Base-by-base conservation (phyloP, 2,329 filamentous ascomycete species). In the Colletotrichum spinosum region DNA sequence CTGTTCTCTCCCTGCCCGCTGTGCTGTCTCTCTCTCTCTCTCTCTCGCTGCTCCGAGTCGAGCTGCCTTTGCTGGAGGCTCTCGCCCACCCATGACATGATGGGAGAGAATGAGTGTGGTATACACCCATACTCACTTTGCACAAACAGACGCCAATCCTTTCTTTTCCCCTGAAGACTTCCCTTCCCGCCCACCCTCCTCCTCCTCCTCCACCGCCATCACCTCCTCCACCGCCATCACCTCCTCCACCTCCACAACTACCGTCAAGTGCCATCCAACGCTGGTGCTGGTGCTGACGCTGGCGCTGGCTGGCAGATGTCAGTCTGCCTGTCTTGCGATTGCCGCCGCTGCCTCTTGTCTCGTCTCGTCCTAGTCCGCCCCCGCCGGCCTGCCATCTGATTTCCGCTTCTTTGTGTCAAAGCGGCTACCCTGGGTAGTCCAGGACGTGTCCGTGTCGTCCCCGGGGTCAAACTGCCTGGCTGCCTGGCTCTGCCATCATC, bases 401-500 rank as follows among this genome's bases (percentile, higher is more conserved):
- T 44, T 55, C 39, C 39, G n/a, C 39, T 45, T 25, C 52, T 62
- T 62, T 37, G 58, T 65, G 62, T 65, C 62, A 56, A 65, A 65
- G 58, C 62, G 62, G 52, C 38, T 37, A 34, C 15, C 41, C 37
- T 56, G 25, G 25, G 25, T 25, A 25, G 25, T 25, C 25, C 25
- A 25, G 25, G 25, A 4, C 25, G 25, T 25, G 25, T 5, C 25
- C 25, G 25, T 25, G 25, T 25, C 25, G 25, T 25, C 25, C 25
- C 25, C 25, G 25, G 25, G 25, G 25, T 25, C 25, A 25, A 5
- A 25, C 25, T 25, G 25, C 25, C 25, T 25, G 25, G 25, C 25
- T 25, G 25, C 25, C 25, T 25, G 25, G 25, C 25, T 5, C 25
- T 25, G 25, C 25, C 4, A 3, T 17, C 17, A 17, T 3, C 17